phyloP scores from a whole-genome alignment of 2,329 filamentous ascomycete genomes.

The Colletotrichum sp. region DNA sequence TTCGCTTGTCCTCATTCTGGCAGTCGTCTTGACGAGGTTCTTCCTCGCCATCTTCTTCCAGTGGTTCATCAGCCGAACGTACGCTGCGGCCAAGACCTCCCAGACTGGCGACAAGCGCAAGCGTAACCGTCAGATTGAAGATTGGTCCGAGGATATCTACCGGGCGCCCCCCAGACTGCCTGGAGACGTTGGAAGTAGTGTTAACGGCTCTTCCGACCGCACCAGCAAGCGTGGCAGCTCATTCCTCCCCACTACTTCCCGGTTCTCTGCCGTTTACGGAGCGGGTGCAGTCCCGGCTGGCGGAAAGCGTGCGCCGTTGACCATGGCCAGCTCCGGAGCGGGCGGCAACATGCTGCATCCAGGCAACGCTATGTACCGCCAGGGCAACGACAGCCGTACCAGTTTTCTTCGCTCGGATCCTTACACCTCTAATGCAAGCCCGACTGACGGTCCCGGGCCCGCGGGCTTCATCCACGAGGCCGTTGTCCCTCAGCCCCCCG shows the following conservation, averaged over 20 bases:
- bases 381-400: constrained; percentile 64
- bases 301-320: constrained; percentile 71
- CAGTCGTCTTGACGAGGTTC: constrained; percentile 87
- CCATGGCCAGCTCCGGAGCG: constrained; percentile 90
- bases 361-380: constrained; percentile 69
- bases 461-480: constrained; percentile 96
- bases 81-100: constrained; percentile 84
- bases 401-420: constrained; percentile 69
- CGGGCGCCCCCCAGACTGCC: constrained; percentile 82
- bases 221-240: constrained; percentile 79
- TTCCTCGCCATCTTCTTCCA: constrained; percentile 89
- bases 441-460: constrained; percentile 75
- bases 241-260: constrained; percentile 91
- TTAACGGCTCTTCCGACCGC: constrained; percentile 67
- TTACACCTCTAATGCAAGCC: constrained; percentile 56
- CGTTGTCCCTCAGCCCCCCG: constrained; percentile 93
- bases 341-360: constrained; percentile 74
- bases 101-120: constrained; percentile 81
- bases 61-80: constrained; percentile 91
- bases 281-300: constrained; percentile 61
- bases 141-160: constrained; percentile 98
- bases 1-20: constrained; percentile 87
- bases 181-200: constrained; percentile 72
- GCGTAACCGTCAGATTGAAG: constrained; percentile 91
- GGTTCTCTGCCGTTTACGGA: constrained; percentile 90